Evolutionary conservation across 169 alveolate species (phyloP).

Genomic region (Cryptosporidium ubiquitum): DNA sequence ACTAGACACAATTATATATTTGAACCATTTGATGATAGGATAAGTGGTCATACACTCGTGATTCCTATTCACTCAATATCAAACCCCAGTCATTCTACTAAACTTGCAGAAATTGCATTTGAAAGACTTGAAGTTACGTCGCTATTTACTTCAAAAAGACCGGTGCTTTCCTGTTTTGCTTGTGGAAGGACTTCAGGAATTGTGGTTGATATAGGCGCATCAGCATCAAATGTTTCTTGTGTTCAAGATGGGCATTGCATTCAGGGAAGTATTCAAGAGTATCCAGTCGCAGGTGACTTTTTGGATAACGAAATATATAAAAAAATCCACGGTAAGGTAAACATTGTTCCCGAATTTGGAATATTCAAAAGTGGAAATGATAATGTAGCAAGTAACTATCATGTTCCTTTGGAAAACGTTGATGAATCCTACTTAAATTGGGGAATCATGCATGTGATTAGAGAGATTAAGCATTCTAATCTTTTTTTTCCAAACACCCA

Average conservation of each 20-base stretch:
- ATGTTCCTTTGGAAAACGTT: conserved; percentile 34
- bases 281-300: conserved; percentile 67
- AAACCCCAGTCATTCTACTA: background rate
- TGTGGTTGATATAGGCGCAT: conserved; percentile 70
- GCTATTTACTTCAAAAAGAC: conserved; percentile 46
- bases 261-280: conserved; percentile 56
- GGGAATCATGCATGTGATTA: conserved; percentile 44
- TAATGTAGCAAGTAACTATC: background rate
- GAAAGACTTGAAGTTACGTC: conserved; percentile 48
- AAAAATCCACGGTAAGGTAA: conserved; percentile 24
- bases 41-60: conserved; percentile 47
- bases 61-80: conserved; percentile 39
- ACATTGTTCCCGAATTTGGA: conserved; percentile 65
- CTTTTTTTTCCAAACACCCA: conserved; percentile 17
- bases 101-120: conserved; percentile 59
- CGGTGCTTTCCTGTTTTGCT: conserved; percentile 67
- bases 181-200: conserved; percentile 71
- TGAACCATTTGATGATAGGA: conserved; percentile 56
- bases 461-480: conserved; percentile 47
- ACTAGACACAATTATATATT: conserved; percentile 14
- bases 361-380: background rate
- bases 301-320: conserved; percentile 58
- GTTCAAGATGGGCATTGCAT: conserved; percentile 69
- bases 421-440: conserved; percentile 47
- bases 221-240: conserved; percentile 60